A percentile compares a stretch with the other conserved stretches of the same genome.
phyloP scores from a whole-genome alignment of 768 basidiomycete species.

The Boletus patriciae region DNA sequence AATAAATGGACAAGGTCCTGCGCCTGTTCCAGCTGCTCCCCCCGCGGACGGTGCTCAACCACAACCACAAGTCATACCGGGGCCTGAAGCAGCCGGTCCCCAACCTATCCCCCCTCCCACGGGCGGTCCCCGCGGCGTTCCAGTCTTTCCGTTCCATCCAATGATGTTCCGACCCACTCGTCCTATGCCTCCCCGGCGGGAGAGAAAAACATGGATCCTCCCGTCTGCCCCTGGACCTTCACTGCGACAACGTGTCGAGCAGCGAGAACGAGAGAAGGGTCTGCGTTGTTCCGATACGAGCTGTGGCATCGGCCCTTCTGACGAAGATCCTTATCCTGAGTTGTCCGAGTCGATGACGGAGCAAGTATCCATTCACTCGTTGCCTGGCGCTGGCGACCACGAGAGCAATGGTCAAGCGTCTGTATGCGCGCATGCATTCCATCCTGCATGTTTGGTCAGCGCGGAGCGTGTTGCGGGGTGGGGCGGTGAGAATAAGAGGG shows the following conservation, averaged over 20 bases:
- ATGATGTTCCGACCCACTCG: constrained; percentile 25
- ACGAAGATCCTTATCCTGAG: constrained; percentile 59
- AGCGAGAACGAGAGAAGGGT: constrained; percentile 68
- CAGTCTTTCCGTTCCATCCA: constrained; percentile 16
- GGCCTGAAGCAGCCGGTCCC: constrained; percentile 7
- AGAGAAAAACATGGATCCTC: constrained; percentile 52
- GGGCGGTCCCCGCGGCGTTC: constrained; percentile 17
- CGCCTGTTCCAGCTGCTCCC: not conserved
- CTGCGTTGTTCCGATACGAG: constrained; percentile 69
- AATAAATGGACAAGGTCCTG: constrained; percentile 16
- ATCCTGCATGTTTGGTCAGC: constrained; percentile 68
- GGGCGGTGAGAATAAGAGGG: constrained; percentile 48
- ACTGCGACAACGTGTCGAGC: constrained; percentile 71
- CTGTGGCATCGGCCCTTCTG: constrained; percentile 74
- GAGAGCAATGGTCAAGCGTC: constrained; percentile 16
- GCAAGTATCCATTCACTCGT: constrained; percentile 26
- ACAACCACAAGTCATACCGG: constrained; percentile 10
- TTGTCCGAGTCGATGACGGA: constrained; percentile 21
- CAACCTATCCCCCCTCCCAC: not conserved
- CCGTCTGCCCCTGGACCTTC: constrained; percentile 69
- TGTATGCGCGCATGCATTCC: constrained; percentile 68
- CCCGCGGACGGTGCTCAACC: constrained; percentile 1
- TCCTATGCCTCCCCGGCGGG: constrained; percentile 32
- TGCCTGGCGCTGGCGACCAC: constrained; percentile 13
- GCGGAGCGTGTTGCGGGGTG: constrained; percentile 65